A percentile compares a stretch with the other conserved stretches of the same genome.
phyloP scores from a whole-genome alignment of 345 rosid species.

The Linum lewisii region DNA sequence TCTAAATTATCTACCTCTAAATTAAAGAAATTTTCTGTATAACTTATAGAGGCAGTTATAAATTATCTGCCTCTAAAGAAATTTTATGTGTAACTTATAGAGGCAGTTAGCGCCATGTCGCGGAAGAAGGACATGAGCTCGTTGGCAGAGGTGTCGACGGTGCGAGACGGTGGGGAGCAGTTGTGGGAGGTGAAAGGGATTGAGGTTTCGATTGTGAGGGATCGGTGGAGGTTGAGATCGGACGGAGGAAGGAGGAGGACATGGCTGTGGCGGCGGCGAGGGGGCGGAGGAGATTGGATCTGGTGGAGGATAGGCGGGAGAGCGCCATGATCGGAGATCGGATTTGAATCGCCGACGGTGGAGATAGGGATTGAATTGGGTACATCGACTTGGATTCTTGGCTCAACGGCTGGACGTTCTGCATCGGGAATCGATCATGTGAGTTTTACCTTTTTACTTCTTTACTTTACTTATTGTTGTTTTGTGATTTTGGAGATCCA shows the following conservation, averaged over 20 bases:
- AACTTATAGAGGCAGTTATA: no score
- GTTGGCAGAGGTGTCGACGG: conserved; percentile 50
- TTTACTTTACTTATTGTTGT: no score
- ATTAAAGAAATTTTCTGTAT: no score
- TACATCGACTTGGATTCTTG: no score
- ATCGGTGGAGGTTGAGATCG: conserved; percentile 59
- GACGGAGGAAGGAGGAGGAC: conserved; percentile 34
- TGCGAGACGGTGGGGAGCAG: conserved; percentile 75
- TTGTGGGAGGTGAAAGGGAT: conserved; percentile 71
- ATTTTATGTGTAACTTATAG: no score
- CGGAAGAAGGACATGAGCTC: conserved; percentile 76
- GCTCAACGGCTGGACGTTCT: no score
- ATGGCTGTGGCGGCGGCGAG: conserved; percentile 15
- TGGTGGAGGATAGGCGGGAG: conserved; percentile 33
- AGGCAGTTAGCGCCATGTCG: conserved; percentile 83
- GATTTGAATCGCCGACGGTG: neutral
- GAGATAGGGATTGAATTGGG: neutral
- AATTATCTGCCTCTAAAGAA: no score
- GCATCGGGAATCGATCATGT: no score
- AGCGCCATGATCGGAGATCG: conserved; percentile 46
- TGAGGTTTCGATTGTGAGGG: conserved; percentile 76
- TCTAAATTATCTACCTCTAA: no score
- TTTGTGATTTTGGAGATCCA: no score
- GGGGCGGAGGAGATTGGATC: conserved; percentile 30
- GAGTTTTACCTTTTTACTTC: no score